Percentiles rank a stretch among this genome's conserved stretches.
Evolutionary conservation across 2,329 filamentous ascomycete genomes (phyloP).

Genomic region (Hypoxylon sp.): DNA sequence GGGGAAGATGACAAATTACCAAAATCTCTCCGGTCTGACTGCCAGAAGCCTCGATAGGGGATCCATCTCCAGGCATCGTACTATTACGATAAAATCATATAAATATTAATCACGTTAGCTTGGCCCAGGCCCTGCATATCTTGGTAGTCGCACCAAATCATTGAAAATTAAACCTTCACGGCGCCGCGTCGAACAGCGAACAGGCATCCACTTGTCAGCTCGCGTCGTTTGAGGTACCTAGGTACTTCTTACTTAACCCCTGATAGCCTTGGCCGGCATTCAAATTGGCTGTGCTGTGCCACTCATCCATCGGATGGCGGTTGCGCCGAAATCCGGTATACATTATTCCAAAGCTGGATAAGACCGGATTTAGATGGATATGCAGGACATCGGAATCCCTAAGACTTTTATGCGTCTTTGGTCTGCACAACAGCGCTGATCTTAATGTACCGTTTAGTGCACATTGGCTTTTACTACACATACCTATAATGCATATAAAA

Average conservation of each 20-base stretch:
- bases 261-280: not conserved
- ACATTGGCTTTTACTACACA: not conserved
- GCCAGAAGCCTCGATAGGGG: slow-evolving; percentile 34
- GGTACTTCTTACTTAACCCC: slow-evolving; percentile 8
- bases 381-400: not conserved
- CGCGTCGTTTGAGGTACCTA: not conserved
- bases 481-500: not conserved
- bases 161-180: slow-evolving; percentile 12
- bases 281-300: not conserved
- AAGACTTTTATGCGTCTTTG: not conserved
- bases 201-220: slow-evolving; percentile 16
- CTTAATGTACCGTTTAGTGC: not conserved
- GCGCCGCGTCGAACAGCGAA: slow-evolving; percentile 11
- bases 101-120: slow-evolving; percentile 6
- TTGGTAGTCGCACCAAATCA: not conserved
- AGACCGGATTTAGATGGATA: not conserved
- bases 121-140: not conserved
- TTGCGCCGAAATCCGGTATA: slow-evolving; percentile 8
- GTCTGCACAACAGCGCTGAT: not conserved
- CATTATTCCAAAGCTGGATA: not conserved
- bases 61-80: slow-evolving; percentile 47
- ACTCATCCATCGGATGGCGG: slow-evolving; percentile 10
- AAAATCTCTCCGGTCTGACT: slow-evolving; percentile 46
- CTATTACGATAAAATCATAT: slow-evolving; percentile 11
- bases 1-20: slow-evolving; percentile 43